Percentiles rank a stretch among this genome's conserved stretches.
Evolutionary conservation across 129 eudicot genomes (phyloP).

Genomic region (Tagetes erecta): DNA sequence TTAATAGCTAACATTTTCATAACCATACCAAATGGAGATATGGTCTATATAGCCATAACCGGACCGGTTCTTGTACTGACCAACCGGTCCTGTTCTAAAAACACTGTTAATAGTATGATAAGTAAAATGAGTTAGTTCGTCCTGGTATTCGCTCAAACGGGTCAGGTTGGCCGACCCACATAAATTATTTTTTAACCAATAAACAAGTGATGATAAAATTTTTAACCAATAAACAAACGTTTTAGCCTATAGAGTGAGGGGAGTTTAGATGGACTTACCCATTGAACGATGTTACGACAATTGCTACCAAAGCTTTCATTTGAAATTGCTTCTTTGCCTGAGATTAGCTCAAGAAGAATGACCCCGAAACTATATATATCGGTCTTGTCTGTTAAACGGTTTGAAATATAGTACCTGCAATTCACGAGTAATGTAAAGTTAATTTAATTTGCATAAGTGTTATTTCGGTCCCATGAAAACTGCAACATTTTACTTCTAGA

Average conservation of each 20-base stretch:
- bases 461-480: background rate
- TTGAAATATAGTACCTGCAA: constrained; percentile 91
- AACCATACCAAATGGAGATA: no score
- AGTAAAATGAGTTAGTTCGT: background rate
- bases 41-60: no score
- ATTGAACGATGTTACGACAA: constrained; percentile 93
- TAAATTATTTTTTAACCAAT: background rate
- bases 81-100: no score
- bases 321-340: constrained; percentile 98
- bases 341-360: constrained; percentile 90
- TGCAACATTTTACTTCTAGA: background rate
- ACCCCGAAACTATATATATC: constrained; percentile 97
- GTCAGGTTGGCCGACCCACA: background rate
- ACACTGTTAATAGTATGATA: background rate
- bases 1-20: background rate
- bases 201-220: background rate
- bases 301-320: constrained; percentile 79
- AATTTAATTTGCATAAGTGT: background rate
- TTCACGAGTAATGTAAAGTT: constrained; percentile 20
- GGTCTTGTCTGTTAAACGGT: constrained; percentile 90
- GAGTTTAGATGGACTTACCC: constrained; percentile 57
- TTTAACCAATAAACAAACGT: background rate
- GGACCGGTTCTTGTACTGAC: no score
- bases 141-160: background rate
- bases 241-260: background rate